Evolutionary conservation across 2,329 filamentous ascomycete species (phyloP).

Genomic region (Colletotrichum noveboracense): DNA sequence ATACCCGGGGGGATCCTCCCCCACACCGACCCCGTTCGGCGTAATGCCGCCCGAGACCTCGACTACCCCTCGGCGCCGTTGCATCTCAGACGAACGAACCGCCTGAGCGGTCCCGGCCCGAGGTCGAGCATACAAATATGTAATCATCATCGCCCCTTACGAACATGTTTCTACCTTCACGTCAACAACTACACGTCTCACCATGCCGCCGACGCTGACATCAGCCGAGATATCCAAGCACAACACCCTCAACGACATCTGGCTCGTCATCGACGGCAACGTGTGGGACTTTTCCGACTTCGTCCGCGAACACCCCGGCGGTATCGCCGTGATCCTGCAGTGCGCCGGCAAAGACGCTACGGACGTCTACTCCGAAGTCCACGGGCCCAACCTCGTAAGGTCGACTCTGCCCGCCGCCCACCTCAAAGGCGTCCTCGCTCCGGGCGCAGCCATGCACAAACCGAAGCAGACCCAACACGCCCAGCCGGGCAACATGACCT

Average conservation of each 20-base stretch:
- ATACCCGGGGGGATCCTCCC: background rate
- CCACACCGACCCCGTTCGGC: conserved; percentile 5
- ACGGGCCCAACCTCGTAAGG: conserved; percentile 47
- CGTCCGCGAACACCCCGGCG: conserved; percentile 45
- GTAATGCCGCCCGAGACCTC: conserved; percentile 11
- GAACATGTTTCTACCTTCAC: background rate
- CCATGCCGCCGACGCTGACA: conserved; percentile 35
- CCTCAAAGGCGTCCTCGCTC: conserved; percentile 49
- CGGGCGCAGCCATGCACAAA: background rate
- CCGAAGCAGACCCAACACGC: background rate
- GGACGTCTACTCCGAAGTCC: conserved; percentile 55
- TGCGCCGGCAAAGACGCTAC: conserved; percentile 61
- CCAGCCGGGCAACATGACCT: conserved; percentile 33
- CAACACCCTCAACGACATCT: conserved; percentile 55
- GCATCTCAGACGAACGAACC: background rate
- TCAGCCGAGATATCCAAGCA: conserved; percentile 51
- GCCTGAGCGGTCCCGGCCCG: background rate
- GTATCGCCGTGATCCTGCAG: conserved; percentile 47
- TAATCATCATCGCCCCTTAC: background rate
- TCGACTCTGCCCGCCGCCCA: conserved; percentile 49
- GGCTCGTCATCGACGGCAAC: conserved; percentile 69
- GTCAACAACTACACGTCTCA: background rate
- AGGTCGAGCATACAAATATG: background rate
- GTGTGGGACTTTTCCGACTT: conserved; percentile 74
- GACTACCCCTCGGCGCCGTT: background rate